Evolutionary conservation across 345 rosid species (phyloP), one percentile per base, ranked within the genome.

Genomic region (Moricandia arvensis): DNA sequence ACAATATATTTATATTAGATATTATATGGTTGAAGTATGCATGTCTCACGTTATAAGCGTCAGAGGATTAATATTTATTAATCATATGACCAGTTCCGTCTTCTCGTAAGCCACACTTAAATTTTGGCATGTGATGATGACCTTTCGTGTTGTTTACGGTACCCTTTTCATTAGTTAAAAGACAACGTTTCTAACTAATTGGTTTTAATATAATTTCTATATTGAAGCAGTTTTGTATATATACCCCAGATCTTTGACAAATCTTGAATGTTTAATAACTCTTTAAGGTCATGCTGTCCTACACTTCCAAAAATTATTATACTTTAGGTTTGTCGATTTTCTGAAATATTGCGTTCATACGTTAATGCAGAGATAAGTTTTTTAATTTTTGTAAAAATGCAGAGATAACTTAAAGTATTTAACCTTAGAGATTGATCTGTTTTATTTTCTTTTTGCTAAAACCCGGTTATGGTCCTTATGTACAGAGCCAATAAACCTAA

Each of bases 41-140:
- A 63, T 77, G 69, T 55, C 71, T 77, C 75, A 76, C 71, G 71
- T 70, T 76, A 13, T 70, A 55, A n/a, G 57, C 49, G 60, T 70
- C 70, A 38, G 30, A 63, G 21, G 38, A 55, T 69, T 63, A 69
- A 54, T 76, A 37, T 37, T 6, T 54, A 33, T 6, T 7, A 61
- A 49, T 31, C 10, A 63, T 7, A 33, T 58, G 72, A 58, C 67
- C 67, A 77, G 49, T 16, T 71, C 41, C 15, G 16, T 33, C 45
- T 0, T 57, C 75, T 76, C 51, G 18, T 24, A 70, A 59, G 76
- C 72, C 72, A 71, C 67, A 57, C 8, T 60, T 68, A 38, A 18
- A 53, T 69, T 37, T 69, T 45, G 63, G 27, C 16, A 3, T 27
- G 16, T 76, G 72, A 45, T 76, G 72, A 45, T 76, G 76, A 45